Evolutionary conservation across 257 asterid species (phyloP).

Genomic region (Solanum sparsipilum): DNA sequence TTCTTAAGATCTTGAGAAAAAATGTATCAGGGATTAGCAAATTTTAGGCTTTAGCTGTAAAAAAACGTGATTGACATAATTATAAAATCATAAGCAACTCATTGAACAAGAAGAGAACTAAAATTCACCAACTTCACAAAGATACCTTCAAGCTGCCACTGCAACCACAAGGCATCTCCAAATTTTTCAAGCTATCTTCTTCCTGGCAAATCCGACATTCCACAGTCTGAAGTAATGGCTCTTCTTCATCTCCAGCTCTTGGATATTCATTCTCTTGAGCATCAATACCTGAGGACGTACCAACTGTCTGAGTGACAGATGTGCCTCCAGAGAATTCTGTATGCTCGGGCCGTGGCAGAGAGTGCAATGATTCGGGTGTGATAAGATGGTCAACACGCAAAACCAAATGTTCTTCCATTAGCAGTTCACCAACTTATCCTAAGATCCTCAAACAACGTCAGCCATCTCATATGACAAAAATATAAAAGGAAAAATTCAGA

Average conservation of each 20-base stretch:
- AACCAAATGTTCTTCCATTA: conserved; percentile 33
- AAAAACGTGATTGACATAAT: background rate
- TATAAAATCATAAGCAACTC: background rate
- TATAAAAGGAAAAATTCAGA: background rate
- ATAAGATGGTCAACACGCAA: conserved; percentile 20
- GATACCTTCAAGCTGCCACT: conserved; percentile 43
- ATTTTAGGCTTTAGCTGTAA: background rate
- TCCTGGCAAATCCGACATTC: conserved; percentile 53
- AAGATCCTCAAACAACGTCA: background rate
- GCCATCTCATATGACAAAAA: background rate
- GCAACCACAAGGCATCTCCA: conserved; percentile 41
- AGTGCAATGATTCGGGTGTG: conserved; percentile 14
- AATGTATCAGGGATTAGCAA: background rate
- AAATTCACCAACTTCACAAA: background rate
- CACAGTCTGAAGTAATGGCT: conserved; percentile 24
- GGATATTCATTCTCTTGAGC: conserved; percentile 4
- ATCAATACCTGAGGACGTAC: conserved; percentile 14
- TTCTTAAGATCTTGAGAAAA: background rate
- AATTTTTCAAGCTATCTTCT: conserved; percentile 24
- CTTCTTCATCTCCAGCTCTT: conserved; percentile 21
- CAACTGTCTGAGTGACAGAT: conserved; percentile 6
- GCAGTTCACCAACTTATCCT: background rate
- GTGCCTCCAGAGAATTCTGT: conserved; percentile 7
- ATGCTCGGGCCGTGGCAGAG: conserved; percentile 9
- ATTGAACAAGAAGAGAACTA: background rate